Conservation (phyloP, 192 early-diverging fungal species). For the Entophlyctis luteolus region DNA sequence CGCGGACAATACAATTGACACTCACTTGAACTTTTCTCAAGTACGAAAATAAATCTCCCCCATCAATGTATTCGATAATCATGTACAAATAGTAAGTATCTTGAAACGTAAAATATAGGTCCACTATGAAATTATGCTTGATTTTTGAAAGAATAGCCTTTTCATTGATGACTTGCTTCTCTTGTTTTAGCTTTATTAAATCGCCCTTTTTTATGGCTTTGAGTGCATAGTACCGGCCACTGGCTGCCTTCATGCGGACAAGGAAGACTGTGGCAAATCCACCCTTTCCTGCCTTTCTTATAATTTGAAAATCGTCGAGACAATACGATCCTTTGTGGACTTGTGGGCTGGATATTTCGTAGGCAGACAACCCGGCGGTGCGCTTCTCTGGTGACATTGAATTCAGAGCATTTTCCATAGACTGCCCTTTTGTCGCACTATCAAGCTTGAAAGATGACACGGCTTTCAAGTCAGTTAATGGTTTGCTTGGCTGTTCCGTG, state of each 20-base stretch:
- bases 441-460: too few species aligned
- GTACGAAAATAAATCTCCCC: conserved; percentile 51
- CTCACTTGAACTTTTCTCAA: conserved; percentile 41
- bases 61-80: conserved; percentile 55
- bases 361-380: conserved; percentile 38
- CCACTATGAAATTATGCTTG: conserved; percentile 51
- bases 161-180: conserved; percentile 57
- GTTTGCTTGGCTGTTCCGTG: conserved; percentile 16
- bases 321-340: conserved; percentile 19
- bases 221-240: conserved; percentile 53
- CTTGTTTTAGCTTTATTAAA: conserved; percentile 50
- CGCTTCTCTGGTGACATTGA: conserved; percentile 17
- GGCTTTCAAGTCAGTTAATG: too few species aligned
- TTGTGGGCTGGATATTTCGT: conserved; percentile 37
- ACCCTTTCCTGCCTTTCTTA: conserved; percentile 46
- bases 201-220: conserved; percentile 56
- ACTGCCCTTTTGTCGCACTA: too few species aligned
- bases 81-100: conserved; percentile 49
- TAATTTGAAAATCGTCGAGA: conserved; percentile 50
- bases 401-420: too few species aligned
- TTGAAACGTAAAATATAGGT: conserved; percentile 54
- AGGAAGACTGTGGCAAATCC: conserved; percentile 54
- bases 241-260: conserved; percentile 38
- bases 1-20: not conserved
- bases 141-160: conserved; percentile 50